Evolutionary conservation across 495 filamentous ascomycete genomes (phyloP).

Genomic region (Chaetomidium leptoderma): DNA sequence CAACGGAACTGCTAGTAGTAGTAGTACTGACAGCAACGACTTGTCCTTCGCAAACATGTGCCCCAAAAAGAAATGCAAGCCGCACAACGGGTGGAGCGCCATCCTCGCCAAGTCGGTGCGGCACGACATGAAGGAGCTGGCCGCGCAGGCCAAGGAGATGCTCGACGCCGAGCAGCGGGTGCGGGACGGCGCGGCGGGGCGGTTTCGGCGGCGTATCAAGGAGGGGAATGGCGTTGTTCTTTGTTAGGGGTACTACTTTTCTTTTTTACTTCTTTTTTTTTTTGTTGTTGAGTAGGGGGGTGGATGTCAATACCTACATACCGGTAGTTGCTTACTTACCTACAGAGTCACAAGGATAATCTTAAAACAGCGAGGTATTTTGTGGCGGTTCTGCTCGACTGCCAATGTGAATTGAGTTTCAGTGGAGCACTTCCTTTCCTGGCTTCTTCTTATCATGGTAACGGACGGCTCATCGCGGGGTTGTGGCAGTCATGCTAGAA

Average conservation of each 20-base stretch:
- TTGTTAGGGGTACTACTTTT: too few relatives aligned
- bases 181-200: constrained; percentile 37
- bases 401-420: too few relatives aligned
- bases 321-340: too few relatives aligned
- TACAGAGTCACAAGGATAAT: too few relatives aligned
- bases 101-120: constrained; percentile 39
- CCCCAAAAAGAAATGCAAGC: constrained; percentile 46
- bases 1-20: background rate
- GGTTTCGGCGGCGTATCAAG: constrained; percentile 21
- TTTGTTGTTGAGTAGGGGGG: too few relatives aligned
- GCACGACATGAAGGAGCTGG: constrained; percentile 44
- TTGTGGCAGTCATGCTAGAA: background rate
- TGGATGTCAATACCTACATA: background rate
- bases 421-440: too few relatives aligned
- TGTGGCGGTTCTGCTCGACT: too few relatives aligned
- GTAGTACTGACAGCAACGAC: background rate
- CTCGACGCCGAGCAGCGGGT: constrained; percentile 40
- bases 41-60: constrained; percentile 36
- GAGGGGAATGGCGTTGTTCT: constrained; percentile 34
- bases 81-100: constrained; percentile 43
- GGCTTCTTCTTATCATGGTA: too few relatives aligned
- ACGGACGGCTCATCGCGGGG: too few relatives aligned
- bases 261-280: too few relatives aligned
- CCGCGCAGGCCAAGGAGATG: constrained; percentile 40
- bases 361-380: too few relatives aligned